Percentiles rank a stretch among this genome's conserved stretches.
phyloP scores from a whole-genome alignment of 495 filamentous ascomycete genomes.

The Neurospora sp. region DNA sequence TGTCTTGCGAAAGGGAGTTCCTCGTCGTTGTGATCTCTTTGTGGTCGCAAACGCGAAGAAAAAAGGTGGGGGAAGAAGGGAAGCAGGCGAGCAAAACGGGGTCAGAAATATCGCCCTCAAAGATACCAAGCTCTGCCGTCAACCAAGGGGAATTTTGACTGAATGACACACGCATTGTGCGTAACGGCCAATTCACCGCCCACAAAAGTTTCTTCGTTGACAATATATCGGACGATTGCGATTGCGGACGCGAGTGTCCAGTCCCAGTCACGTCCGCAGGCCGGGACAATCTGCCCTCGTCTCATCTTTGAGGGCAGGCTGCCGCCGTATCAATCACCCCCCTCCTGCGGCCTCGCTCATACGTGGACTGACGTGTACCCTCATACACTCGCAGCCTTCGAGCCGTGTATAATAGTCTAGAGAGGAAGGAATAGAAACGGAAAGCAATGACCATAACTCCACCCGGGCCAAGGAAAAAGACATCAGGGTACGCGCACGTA shows the following conservation, averaged over 20 bases:
- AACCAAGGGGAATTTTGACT: neutral
- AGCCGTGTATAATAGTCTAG: neutral
- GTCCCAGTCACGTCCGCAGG: neutral
- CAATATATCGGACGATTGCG: neutral
- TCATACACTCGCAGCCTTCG: neutral
- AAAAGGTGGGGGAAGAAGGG: neutral
- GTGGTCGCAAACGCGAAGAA: neutral
- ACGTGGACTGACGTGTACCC: neutral
- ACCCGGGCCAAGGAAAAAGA: neutral
- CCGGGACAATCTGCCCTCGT: neutral
- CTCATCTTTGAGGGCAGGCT: neutral
- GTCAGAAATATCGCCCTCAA: neutral
- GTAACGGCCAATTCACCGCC: neutral
- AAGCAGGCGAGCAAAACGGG: neutral
- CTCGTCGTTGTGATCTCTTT: neutral
- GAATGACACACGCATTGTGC: neutral
- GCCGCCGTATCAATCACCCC: neutral
- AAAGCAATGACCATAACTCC: neutral
- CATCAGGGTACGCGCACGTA: no score
- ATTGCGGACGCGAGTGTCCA: neutral
- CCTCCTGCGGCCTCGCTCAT: neutral
- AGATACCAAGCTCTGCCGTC: neutral
- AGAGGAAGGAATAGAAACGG: neutral
- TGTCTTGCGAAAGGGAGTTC: neutral
- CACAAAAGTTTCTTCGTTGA: neutral